Percentiles rank a stretch among this genome's conserved stretches.
These are phyloP conservation scores for Petunia secreta DNA, from an alignment of 257 asterid genomes.

Conservation along the genomic window DNA sequence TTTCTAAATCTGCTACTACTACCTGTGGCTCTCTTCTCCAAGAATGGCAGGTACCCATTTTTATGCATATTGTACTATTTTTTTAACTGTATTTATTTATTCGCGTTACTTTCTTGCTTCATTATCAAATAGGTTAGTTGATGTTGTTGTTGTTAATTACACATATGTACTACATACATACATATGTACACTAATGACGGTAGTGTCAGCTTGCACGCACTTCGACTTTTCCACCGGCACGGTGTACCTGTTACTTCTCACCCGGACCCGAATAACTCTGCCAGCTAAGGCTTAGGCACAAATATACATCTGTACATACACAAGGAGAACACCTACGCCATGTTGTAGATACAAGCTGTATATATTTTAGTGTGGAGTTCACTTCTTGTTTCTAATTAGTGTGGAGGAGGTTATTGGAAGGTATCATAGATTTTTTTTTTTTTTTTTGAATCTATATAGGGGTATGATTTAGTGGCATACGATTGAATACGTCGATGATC, in stretches of 20 bases:
- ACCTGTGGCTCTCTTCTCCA: constrained; percentile 69
- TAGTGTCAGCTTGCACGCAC: too few relatives aligned
- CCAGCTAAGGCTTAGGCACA: too few relatives aligned
- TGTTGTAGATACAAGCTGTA: too few relatives aligned
- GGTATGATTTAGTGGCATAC: not conserved
- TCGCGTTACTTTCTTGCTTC: not conserved
- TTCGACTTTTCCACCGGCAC: too few relatives aligned
- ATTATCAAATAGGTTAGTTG: not conserved
- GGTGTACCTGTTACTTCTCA: too few relatives aligned
- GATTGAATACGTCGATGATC: not conserved
- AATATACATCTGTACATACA: not conserved
- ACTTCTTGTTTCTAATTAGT: not conserved
- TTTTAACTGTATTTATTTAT: not conserved
- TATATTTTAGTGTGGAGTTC: too few relatives aligned
- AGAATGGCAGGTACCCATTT: constrained; percentile 60
- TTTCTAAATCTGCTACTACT: constrained; percentile 61
- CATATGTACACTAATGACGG: not conserved
- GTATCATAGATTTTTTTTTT: not conserved
- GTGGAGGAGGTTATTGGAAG: not conserved
- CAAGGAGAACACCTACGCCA: not conserved
- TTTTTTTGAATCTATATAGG: not conserved
- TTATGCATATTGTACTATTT: not conserved
- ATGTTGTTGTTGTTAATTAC: not conserved
- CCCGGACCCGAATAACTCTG: too few relatives aligned
- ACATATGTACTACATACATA: too few relatives aligned